phyloP scores from a whole-genome alignment of 352 stramenopile genomes.

The Blastocystis sp. region DNA sequence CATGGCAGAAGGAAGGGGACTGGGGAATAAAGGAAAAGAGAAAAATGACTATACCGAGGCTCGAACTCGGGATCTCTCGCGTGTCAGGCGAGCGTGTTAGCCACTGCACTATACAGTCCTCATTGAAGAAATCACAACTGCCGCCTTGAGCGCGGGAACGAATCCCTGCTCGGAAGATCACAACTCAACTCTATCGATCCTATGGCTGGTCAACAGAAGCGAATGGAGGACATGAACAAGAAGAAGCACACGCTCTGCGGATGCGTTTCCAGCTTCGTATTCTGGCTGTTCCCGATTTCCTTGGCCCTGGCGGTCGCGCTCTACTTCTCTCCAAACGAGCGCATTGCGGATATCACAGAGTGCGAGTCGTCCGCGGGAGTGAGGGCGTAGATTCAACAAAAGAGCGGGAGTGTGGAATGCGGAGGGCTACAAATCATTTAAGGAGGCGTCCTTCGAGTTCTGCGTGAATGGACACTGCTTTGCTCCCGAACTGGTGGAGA shows the following conservation, averaged over 20 bases:
- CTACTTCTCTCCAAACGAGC: constrained; percentile 22
- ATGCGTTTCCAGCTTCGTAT: not conserved
- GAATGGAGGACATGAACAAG: not conserved
- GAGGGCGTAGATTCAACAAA: constrained; percentile 9
- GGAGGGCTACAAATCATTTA: not conserved
- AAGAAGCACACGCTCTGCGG: not conserved
- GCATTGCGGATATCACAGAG: not conserved
- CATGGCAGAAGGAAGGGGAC: not conserved
- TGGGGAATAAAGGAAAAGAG: not conserved
- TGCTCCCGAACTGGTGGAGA: not conserved
- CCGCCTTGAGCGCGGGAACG: not conserved
- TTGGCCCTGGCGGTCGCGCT: not conserved
- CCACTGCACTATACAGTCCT: constrained; percentile 69
- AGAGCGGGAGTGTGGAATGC: not conserved
- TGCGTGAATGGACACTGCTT: not conserved
- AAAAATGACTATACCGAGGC: constrained; percentile 70
- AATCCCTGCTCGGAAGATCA: not conserved
- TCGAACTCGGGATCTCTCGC: constrained; percentile 69
- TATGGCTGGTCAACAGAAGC: not conserved
- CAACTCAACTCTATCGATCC: not conserved
- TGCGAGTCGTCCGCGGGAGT: not conserved
- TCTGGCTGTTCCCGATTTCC: not conserved
- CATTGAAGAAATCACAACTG: not conserved
- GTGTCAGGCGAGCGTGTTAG: constrained; percentile 69
- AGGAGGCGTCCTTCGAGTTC: not conserved